These are phyloP conservation scores for Ogataea polymorpha DNA, from an alignment of 805 yeast species.

Conservation along the genomic window DNA sequence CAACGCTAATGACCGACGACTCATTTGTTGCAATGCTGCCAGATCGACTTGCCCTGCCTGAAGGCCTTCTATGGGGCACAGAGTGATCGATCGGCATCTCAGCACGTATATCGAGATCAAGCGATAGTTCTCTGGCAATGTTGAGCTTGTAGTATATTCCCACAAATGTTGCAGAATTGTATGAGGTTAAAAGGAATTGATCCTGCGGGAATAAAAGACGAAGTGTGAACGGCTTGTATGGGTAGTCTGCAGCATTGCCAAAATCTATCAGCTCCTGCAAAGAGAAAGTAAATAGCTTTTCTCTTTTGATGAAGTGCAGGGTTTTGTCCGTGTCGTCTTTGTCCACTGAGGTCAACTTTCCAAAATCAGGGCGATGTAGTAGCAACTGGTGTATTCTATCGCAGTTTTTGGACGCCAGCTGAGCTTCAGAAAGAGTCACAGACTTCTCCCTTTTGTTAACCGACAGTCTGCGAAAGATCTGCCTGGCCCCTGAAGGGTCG, in stretches of 20 bases:
- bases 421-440: conserved; percentile 1
- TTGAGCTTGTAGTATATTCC: conserved; percentile 32
- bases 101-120: conserved; percentile 29
- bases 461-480: neutral
- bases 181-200: conserved; percentile 27
- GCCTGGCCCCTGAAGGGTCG: neutral
- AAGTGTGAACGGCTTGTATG: conserved; percentile 29
- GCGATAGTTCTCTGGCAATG: conserved; percentile 32
- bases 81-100: conserved; percentile 28
- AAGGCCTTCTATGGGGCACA: conserved; percentile 28
- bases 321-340: conserved; percentile 6
- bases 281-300: conserved; percentile 20
- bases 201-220: conserved; percentile 29
- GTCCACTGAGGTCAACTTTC: conserved; percentile 8
- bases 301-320: conserved; percentile 10
- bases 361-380: conserved; percentile 11
- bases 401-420: conserved; percentile 8
- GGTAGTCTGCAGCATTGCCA: conserved; percentile 33
- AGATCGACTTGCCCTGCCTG: conserved; percentile 6
- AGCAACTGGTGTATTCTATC: conserved; percentile 14
- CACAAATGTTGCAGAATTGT: conserved; percentile 27
- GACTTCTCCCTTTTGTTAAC: neutral
- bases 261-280: conserved; percentile 31
- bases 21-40: conserved; percentile 6
- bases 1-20: conserved; percentile 5